A percentile compares a stretch with the other conserved stretches of the same genome.
These are phyloP conservation scores for Rhizopogon rudus DNA, from an alignment of 768 basidiomycete genomes.

Conservation along the genomic window DNA sequence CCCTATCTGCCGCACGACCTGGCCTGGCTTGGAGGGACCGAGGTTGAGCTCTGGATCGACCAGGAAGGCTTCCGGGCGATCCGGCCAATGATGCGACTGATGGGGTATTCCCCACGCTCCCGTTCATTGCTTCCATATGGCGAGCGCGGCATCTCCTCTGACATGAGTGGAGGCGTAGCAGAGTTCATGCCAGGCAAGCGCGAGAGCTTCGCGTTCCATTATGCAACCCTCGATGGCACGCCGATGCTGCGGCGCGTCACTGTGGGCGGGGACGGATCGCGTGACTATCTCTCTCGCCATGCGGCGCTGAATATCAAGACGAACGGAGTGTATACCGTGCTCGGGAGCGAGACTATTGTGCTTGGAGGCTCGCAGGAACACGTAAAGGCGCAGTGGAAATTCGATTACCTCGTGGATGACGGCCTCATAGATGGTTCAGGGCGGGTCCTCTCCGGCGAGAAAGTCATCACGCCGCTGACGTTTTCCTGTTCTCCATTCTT, in stretches of 20 bases:
- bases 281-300: constrained; percentile 74
- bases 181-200: constrained; percentile 61
- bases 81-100: constrained; percentile 52
- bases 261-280: constrained; percentile 58
- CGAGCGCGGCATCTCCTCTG: constrained; percentile 20
- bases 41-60: constrained; percentile 68
- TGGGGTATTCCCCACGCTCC: constrained; percentile 40
- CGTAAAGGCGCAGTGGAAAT: constrained; percentile 61
- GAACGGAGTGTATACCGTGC: constrained; percentile 73
- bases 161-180: constrained; percentile 42
- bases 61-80: constrained; percentile 78
- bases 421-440: constrained; percentile 41
- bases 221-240: constrained; percentile 58
- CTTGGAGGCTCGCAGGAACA: constrained; percentile 19
- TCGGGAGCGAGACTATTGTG: constrained; percentile 51
- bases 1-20: constrained; percentile 33
- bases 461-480: constrained; percentile 62
- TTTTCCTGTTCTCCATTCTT: constrained; percentile 69
- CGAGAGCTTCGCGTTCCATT: constrained; percentile 65
- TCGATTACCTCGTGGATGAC: constrained; percentile 75
- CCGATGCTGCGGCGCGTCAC: constrained; percentile 71
- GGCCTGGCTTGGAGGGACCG: constrained; percentile 48
- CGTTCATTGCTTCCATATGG: constrained; percentile 23
- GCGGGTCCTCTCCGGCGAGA: constrained; percentile 57
- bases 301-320: constrained; percentile 63